Evolutionary conservation across 805 yeast species (phyloP).

Genomic region (Monosporozyma siamensis): DNA sequence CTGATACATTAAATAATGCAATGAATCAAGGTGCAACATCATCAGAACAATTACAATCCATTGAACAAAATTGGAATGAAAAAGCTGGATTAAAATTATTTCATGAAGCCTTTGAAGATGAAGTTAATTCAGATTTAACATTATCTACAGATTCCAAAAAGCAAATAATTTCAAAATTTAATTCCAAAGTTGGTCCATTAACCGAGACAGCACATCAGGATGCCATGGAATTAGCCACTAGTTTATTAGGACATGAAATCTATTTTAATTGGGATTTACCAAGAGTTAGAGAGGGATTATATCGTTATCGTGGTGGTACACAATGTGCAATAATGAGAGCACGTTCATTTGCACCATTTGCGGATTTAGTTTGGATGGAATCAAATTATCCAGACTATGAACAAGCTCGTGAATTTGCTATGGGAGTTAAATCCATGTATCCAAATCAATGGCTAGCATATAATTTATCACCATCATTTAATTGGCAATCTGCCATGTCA

Average conservation of each 20-base stretch:
- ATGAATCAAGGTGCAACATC: constrained; percentile 69
- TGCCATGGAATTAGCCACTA: constrained; percentile 66
- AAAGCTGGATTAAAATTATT: constrained; percentile 80
- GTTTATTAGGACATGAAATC: constrained; percentile 70
- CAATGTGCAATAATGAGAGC: constrained; percentile 97
- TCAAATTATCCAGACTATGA: constrained; percentile 86
- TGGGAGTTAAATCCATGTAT: constrained; percentile 69
- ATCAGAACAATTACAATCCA: constrained; percentile 51
- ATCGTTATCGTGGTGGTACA: constrained; percentile 92
- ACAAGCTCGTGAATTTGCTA: constrained; percentile 92
- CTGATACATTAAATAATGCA: constrained; percentile 72
- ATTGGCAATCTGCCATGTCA: constrained; percentile 94
- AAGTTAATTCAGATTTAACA: constrained; percentile 47
- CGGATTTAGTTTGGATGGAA: constrained; percentile 98
- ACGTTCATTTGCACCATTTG: constrained; percentile 88
- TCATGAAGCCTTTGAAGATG: constrained; percentile 87
- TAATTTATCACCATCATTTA: constrained; percentile 94
- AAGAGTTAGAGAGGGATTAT: constrained; percentile 93
- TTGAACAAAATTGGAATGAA: constrained; percentile 76
- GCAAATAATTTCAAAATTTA: constrained; percentile 57
- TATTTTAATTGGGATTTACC: constrained; percentile 93
- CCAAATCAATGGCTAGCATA: constrained; percentile 96
- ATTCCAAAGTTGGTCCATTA: constrained; percentile 60
- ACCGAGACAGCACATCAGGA: constrained; percentile 68
- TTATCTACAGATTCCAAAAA: constrained; percentile 39